Conservation (phyloP, 2,329 filamentous ascomycete genomes). For the Bipolaris cookei region DNA sequence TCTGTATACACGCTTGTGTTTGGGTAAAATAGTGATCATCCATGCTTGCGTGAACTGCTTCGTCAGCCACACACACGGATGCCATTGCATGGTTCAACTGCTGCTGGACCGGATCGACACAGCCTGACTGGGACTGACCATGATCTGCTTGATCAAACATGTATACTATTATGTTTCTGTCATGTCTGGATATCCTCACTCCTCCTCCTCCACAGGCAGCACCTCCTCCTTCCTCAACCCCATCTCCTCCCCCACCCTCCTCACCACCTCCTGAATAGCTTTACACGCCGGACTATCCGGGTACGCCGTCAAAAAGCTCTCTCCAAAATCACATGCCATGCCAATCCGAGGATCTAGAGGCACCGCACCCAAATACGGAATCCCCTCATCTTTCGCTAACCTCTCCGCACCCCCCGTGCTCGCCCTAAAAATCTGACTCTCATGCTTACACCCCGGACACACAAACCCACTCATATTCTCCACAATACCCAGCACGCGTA, state of each 20-base stretch:
- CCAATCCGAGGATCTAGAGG: slow-evolving; percentile 92
- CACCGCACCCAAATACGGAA: slow-evolving; percentile 88
- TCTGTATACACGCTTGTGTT: not conserved
- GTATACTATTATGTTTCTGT: too few relatives aligned
- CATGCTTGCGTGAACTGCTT: slow-evolving; percentile 7
- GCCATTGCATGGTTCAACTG: not conserved
- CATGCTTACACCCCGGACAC: slow-evolving; percentile 85
- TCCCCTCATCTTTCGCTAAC: slow-evolving; percentile 82
- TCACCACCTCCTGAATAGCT: slow-evolving; percentile 82
- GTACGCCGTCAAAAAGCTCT: slow-evolving; percentile 95
- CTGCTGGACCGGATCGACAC: not conserved
- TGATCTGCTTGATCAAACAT: not conserved
- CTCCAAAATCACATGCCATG: slow-evolving; percentile 95
- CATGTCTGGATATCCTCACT: not conserved
- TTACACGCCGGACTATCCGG: slow-evolving; percentile 89
- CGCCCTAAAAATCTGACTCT: slow-evolving; percentile 83
- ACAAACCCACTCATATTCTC: slow-evolving; percentile 99
- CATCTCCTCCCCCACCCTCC: slow-evolving; percentile 64
- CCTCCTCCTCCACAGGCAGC: slow-evolving; percentile 30
- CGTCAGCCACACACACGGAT: not conserved
- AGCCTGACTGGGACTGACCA: not conserved
- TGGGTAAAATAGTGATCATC: not conserved
- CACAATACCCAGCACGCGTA: slow-evolving; percentile 84
- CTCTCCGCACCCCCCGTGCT: slow-evolving; percentile 86
- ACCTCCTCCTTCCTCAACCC: slow-evolving; percentile 40